Percentiles rank a stretch among this genome's conserved stretches.
Evolutionary conservation across 352 stramenopile species (phyloP).

Genomic region (Globisporangium okanoganense): DNA sequence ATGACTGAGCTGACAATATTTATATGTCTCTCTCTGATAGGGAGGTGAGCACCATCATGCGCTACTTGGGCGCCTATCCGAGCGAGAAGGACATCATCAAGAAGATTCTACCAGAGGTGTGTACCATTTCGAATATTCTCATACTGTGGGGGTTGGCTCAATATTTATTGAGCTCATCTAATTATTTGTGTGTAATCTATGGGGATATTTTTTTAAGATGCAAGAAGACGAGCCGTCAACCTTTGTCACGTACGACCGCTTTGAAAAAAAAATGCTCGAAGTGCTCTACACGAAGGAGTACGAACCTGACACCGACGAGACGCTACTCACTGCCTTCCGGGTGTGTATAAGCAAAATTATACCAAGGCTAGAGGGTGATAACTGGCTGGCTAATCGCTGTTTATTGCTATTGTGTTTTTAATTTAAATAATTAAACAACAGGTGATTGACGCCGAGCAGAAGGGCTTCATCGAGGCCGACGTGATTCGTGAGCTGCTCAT

Average conservation of each 20-base stretch:
- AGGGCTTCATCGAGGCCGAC: constrained; percentile 88
- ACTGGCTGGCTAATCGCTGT: background rate
- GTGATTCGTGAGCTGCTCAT: constrained; percentile 86
- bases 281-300: constrained; percentile 88
- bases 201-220: constrained; percentile 40
- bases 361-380: background rate
- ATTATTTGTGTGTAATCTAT: background rate
- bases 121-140: background rate
- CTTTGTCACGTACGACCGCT: constrained; percentile 88
- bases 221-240: constrained; percentile 89
- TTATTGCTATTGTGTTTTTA: background rate
- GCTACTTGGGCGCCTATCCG: constrained; percentile 87
- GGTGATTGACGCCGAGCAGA: constrained; percentile 74
- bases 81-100: constrained; percentile 91
- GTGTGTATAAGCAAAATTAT: constrained; percentile 7
- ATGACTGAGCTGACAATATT: background rate
- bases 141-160: background rate
- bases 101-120: constrained; percentile 87
- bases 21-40: constrained; percentile 22
- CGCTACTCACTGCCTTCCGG: constrained; percentile 77
- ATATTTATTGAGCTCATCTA: background rate
- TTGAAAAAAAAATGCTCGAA: constrained; percentile 93
- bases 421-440: background rate
- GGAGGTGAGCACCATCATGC: constrained; percentile 90
- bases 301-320: constrained; percentile 85